Percentiles rank a stretch among this genome's conserved stretches.
Conservation (phyloP, 352 stramenopile genomes). For the Lagenidium giganteum region DNA sequence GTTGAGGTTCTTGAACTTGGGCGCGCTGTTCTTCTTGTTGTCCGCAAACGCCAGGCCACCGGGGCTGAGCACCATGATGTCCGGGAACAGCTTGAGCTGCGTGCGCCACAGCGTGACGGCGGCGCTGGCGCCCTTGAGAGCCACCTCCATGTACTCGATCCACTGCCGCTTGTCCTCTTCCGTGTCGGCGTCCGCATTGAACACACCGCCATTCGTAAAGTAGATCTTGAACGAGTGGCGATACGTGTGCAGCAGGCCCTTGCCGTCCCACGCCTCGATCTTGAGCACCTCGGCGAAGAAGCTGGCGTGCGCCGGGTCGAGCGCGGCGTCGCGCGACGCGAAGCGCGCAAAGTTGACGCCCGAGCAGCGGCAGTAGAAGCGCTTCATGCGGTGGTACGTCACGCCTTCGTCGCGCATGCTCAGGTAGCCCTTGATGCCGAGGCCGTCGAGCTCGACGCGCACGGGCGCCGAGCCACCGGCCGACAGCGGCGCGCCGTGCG, state of each 20-base stretch:
- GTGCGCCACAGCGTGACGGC: constrained; percentile 35
- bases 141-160: constrained; percentile 73
- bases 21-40: constrained; percentile 42
- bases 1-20: constrained; percentile 68
- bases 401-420: constrained; percentile 81
- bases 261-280: constrained; percentile 82
- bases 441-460: constrained; percentile 49
- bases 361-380: constrained; percentile 77
- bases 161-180: constrained; percentile 76
- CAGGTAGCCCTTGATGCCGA: constrained; percentile 72
- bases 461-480: constrained; percentile 4
- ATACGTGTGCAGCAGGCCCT: constrained; percentile 78
- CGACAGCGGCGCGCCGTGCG: too few relatives aligned
- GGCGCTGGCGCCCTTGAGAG: constrained; percentile 31
- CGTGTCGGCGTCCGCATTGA: constrained; percentile 74
- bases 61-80: constrained; percentile 42
- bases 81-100: constrained; percentile 21
- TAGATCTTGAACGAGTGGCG: constrained; percentile 82
- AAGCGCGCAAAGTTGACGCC: constrained; percentile 78
- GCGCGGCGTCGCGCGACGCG: constrained; percentile 55
- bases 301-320: constrained; percentile 45
- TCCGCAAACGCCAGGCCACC: constrained; percentile 57
- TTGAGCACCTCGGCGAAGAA: constrained; percentile 71
- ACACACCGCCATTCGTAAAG: constrained; percentile 64
- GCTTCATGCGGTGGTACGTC: constrained; percentile 84